Evolutionary conservation across 208 protist genomes (phyloP), one percentile per base, ranked within the genome.

Genomic region (Acanthamoeba sp.): DNA sequence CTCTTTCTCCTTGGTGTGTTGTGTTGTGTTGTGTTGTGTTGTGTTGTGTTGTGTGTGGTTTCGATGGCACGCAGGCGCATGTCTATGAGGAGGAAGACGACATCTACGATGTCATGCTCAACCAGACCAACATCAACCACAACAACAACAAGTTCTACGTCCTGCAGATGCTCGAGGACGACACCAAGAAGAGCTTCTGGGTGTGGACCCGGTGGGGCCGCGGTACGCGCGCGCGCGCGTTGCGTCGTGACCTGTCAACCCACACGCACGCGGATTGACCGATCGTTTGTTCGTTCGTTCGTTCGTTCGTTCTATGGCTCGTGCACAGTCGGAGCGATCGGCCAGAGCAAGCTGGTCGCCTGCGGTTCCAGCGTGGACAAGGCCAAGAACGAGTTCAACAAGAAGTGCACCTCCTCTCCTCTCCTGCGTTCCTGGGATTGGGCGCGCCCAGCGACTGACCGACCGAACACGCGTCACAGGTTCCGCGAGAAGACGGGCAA

Each of bases 71-170:
- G 52, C 90, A 93, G 90, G 59, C 59, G 10, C 91, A 88, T 32
- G 73, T 94, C 24, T 88, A 76, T 5, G 91, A 94, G 20, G 91
- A 94, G 27, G 91, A 62, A 10, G 76, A 88, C 59, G 91, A 94
- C 52, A 73, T 94, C 50, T 94, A 94, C 55, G 57, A 88, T 50
- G 18, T 88, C 36, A 94, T 94, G 91, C 76, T 94, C 29, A 94
- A 94, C 45, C 85, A 94, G 78, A 94, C 91, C 14, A 57, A 94
- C 55, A 94, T 94, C 9, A 73, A 69, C 6, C 40, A 94, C 73
- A 94, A 88, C 59, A 59, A 94, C 76, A 94, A 94, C 91, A 94
- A 94, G 78, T 94, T 94, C 40, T 94, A 94, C 76, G 42, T 50
- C 18, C 29, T 94, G 10, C 91, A 94, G 59, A 0, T 94, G 50